A percentile compares a stretch with the other conserved stretches of the same genome.
Conservation (phyloP, 2,329 filamentous ascomycete species). For the Ciborinia camelliae region DNA sequence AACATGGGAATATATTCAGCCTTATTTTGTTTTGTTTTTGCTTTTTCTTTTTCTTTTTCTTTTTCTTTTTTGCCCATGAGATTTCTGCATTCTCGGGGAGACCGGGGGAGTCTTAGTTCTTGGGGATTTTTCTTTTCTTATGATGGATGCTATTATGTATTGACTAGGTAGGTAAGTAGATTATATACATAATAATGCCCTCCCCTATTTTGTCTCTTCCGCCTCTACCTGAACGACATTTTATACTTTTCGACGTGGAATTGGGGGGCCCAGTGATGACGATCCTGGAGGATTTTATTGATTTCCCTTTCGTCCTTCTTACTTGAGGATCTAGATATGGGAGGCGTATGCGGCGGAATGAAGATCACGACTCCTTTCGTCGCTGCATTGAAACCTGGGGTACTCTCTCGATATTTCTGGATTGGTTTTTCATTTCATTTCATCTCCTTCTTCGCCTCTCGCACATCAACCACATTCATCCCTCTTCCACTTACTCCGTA, state of each 20-base stretch:
- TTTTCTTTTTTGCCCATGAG: no score
- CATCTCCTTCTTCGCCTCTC: not conserved
- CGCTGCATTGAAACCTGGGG: not conserved
- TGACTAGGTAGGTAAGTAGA: not conserved
- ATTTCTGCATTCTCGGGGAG: no score
- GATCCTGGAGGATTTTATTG: conserved; percentile 1
- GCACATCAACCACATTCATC: not conserved
- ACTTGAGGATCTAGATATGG: not conserved
- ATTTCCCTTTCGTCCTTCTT: not conserved
- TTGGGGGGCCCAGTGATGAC: conserved; percentile 3
- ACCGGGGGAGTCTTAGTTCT: no score
- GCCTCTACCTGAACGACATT: not conserved
- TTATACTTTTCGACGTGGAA: not conserved
- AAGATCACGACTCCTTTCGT: conserved; percentile 10
- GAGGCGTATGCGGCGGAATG: not conserved
- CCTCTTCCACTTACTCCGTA: not conserved
- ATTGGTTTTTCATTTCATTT: not conserved
- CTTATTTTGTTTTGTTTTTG: not conserved
- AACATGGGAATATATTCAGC: not conserved
- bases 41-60: no score
- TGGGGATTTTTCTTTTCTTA: not conserved
- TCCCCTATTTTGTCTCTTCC: not conserved
- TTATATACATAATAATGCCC: not conserved
- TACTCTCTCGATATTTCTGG: no score
- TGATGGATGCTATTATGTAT: not conserved